phyloP scores from a whole-genome alignment of 306 rosid genomes.

The Senna siamea region DNA sequence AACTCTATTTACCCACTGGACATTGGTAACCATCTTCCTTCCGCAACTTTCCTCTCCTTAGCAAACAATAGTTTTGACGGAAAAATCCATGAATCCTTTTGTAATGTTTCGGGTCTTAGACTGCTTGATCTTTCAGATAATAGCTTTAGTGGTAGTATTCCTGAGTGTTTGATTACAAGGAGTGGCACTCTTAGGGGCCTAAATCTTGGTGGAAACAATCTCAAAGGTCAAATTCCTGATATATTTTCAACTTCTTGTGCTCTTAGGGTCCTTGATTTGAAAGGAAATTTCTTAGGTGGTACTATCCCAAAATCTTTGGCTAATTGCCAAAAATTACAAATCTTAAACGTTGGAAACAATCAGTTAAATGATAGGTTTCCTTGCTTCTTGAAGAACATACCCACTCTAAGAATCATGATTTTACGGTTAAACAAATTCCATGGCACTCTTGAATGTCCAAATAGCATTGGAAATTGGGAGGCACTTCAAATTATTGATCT shows the following conservation, averaged over 20 bases:
- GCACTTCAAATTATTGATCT: constrained; percentile 35
- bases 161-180: not conserved
- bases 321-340: not conserved
- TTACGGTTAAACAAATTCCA: not conserved
- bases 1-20: not conserved
- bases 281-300: not conserved
- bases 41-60: not conserved
- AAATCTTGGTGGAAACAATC: not conserved
- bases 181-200: not conserved
- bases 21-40: not conserved
- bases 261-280: constrained; percentile 17
- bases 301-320: constrained; percentile 30
- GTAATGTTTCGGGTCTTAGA: not conserved
- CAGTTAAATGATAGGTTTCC: not conserved
- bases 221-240: not conserved
- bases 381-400: not conserved
- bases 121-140: constrained; percentile 35
- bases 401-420: not conserved
- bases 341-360: not conserved
- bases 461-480: not conserved
- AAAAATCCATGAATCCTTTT: constrained; percentile 21
- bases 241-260: not conserved
- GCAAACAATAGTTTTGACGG: not conserved
- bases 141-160: not conserved
- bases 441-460: constrained; percentile 5